Conservation (phyloP, 352 stramenopile species). For the Phytophthora sp. region DNA sequence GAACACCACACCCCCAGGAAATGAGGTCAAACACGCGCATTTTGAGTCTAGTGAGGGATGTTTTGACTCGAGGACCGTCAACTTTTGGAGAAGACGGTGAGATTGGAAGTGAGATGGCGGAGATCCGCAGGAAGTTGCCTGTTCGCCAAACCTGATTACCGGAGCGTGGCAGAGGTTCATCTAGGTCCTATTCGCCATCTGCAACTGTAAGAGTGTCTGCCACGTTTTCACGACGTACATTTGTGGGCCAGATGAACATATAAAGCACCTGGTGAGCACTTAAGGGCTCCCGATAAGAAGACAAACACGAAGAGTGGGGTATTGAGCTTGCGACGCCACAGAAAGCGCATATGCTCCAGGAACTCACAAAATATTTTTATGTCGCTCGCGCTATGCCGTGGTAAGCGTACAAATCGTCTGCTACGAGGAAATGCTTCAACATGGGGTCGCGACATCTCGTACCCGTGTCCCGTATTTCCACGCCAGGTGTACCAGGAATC, state of each 20-base stretch:
- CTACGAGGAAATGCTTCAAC: too few species aligned
- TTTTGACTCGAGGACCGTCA: not conserved
- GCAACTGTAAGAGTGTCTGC: slow-evolving; percentile 2
- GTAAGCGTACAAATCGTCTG: too few species aligned
- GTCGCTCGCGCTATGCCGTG: not conserved
- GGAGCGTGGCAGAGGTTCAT: slow-evolving; percentile 6
- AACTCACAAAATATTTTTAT: slow-evolving; percentile 1
- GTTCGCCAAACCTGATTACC: too few species aligned
- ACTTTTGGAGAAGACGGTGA: slow-evolving; percentile 1
- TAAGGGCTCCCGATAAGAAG: not conserved
- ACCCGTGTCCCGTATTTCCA: too few species aligned
- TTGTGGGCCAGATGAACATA: slow-evolving; percentile 6
- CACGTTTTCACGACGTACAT: not conserved
- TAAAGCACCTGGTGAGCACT: not conserved
- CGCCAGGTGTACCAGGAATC: too few species aligned
- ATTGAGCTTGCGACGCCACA: not conserved
- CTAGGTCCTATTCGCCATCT: slow-evolving; percentile 3
- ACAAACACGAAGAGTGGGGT: slow-evolving; percentile 1
- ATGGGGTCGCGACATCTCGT: too few species aligned
- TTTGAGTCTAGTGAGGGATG: not conserved
- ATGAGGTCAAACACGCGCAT: slow-evolving; percentile 5
- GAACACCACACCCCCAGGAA: not conserved
- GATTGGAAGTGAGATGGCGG: slow-evolving; percentile 10
- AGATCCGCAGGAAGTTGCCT: too few species aligned
- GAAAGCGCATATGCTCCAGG: not conserved